Conservation (phyloP, 164 flowering plant genomes). For the Magnolia officinalis region DNA sequence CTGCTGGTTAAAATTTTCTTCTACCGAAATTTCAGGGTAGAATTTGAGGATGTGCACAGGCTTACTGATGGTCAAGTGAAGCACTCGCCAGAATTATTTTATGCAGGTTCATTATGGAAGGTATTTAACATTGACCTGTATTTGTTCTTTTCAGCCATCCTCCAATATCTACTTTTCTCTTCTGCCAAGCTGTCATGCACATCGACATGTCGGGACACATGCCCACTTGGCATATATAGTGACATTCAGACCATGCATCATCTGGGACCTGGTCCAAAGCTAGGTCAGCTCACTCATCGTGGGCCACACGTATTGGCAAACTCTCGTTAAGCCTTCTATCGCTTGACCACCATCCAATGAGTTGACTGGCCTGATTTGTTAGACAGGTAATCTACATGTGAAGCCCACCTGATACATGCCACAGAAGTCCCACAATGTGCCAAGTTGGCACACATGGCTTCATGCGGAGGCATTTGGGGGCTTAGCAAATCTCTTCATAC, state of each 20-base stretch:
- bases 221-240: neutral
- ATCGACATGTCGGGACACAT: neutral
- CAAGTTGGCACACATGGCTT: neutral
- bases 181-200: too few relatives aligned
- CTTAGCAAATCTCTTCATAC: neutral
- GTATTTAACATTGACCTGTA: slow-evolving; percentile 25
- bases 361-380: neutral
- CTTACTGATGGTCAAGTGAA: slow-evolving; percentile 95
- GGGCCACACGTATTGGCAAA: neutral
- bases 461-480: neutral
- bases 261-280: neutral
- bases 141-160: neutral
- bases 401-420: neutral
- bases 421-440: neutral
- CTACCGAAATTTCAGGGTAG: slow-evolving; percentile 51
- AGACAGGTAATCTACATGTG: neutral
- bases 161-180: neutral
- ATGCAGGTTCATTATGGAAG: slow-evolving; percentile 99
- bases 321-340: neutral
- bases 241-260: neutral
- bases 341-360: neutral
- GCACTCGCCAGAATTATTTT: slow-evolving; percentile 90
- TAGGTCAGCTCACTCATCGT: neutral
- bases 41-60: slow-evolving; percentile 91
- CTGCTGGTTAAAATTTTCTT: neutral